These are phyloP conservation scores for Pholiota molesta DNA, from an alignment of 768 basidiomycete genomes.

Conservation along the genomic window DNA sequence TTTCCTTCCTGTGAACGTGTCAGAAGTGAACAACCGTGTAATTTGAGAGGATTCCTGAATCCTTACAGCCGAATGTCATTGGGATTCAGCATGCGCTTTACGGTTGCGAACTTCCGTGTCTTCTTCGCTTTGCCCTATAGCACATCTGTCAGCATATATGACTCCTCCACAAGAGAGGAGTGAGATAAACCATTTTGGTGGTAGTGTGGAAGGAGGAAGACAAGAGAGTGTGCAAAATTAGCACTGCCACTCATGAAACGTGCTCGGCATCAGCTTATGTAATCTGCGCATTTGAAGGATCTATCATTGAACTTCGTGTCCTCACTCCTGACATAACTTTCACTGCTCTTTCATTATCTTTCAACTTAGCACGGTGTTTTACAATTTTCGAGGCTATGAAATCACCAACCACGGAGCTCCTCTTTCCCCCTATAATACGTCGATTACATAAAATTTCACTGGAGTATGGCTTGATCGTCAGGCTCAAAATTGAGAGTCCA, in stretches of 20 bases:
- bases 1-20: slow-evolving; percentile 74
- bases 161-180: slow-evolving; percentile 6
- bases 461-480: not conserved
- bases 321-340: no score
- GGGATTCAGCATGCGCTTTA: slow-evolving; percentile 93
- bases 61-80: slow-evolving; percentile 89
- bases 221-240: slow-evolving; percentile 19
- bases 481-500: no score
- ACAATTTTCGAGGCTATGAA: slow-evolving; percentile 21
- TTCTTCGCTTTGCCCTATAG: slow-evolving; percentile 87
- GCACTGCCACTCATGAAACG: slow-evolving; percentile 24
- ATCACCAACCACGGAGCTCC: not conserved
- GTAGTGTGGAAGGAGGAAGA: slow-evolving; percentile 5
- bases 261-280: slow-evolving; percentile 16
- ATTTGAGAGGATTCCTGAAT: not conserved
- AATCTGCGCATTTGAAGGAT: slow-evolving; percentile 21
- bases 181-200: slow-evolving; percentile 15
- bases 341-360: not conserved
- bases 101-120: slow-evolving; percentile 91
- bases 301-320: no score
- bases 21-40: slow-evolving; percentile 9
- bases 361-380: slow-evolving; percentile 9
- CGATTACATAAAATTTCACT: not conserved
- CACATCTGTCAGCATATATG: slow-evolving; percentile 3
- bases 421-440: not conserved